Evolutionary conservation across 139 green algal genomes (phyloP), one percentile per base, ranked within the genome.

Genomic region (Trebouxia sp.): DNA sequence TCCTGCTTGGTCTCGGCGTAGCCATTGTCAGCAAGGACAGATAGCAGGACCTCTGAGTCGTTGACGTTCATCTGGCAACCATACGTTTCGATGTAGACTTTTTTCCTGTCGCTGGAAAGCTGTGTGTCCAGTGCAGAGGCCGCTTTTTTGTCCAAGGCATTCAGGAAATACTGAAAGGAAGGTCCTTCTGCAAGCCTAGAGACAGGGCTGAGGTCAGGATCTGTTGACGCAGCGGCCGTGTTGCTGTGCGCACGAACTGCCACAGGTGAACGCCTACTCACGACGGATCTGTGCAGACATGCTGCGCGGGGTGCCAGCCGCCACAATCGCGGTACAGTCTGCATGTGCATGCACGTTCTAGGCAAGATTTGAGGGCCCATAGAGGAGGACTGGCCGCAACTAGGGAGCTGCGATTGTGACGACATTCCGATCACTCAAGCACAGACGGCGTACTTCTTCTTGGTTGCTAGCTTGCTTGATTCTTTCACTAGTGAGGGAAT

Each of bases 21-120:
- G 0, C 91, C 90, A 9, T 83, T 69, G 15, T 85, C 62, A 35
- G 24, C 5, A 69, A 98, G 81, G 70, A 98, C 85, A 5, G 86
- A 87, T 6, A 85, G 72, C 38, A 98, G 86, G 9, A 97, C 83
- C 55, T 96, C 94, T 32, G 85, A 86, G 84, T 97, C 94, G 74
- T 65, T 92, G 15, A 90, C 81, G 67, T 97, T 97, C 94, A 98
- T 98, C 84, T 96, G 92, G 83, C 91, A 95, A 24, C 91, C 91
- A 50, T 95, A 94, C 9, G 90, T 94, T 76, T 95, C 90, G 0
- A 95, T 82, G 48, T 85, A 93, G 6, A 92, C 84, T n/a, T 78
- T 78, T 24, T 28, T 78, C n/a, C 6, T 43, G 38, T 24, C 32
- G 6, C n/a, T 26, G 12, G 55, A 32, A 6, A 35, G 22, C 55